Evolutionary conservation across 2,329 filamentous ascomycete genomes (phyloP), one percentile per base, ranked within the genome.

Genomic region (Neopestalotiopsis clavispora): DNA sequence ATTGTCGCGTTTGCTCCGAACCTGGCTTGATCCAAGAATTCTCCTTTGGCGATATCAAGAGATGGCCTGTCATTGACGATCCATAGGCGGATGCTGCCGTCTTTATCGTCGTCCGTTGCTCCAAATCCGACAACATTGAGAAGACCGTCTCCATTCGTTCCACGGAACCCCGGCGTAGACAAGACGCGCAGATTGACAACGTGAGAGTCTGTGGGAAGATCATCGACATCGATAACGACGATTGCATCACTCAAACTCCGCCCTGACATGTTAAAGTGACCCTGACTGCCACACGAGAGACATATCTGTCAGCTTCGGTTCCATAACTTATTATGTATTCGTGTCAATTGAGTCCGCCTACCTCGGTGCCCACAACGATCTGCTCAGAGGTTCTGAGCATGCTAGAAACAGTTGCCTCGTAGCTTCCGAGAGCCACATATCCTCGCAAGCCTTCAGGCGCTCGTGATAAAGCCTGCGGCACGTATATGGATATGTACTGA

Each of bases 161-260:
- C 80, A 3, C 71, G 28, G 38, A 75, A 81, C 0, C 69, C 76
- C 0, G 73, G 68, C 1, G 75, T 79, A 7, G 69, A 66, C 13
- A 82, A 70, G 1, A 66, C 59, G 2, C 74, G 76, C 17, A 72
- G 61, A 2, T 72, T 38, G 34, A 10, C 65, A 28, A 78, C 75
- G 2, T 71, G 69, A 0, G 67, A 42, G 1, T 67, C 72, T 13
- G 45, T 23, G 1, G 75, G 75, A 23, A 58, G 30, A 42, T 73
- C 75, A 64, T 82, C 79, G 17, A 81, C 73, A 23, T 81, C 73
- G 10, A 81, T 28, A 2, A 72, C 76, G 2, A 80, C 67, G 17
- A 82, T 66, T 4, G 76, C 75, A 67, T 81, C 80, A 17, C 69
- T 70, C 2, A 72, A 68, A 1, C 79, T 78, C 2, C 77, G 77